A percentile compares a stretch with the other conserved stretches of the same genome.
These are phyloP conservation scores for Hymenoscyphus fraxineus DNA, from an alignment of 2,329 filamentous ascomycete genomes.

Conservation along the genomic window DNA sequence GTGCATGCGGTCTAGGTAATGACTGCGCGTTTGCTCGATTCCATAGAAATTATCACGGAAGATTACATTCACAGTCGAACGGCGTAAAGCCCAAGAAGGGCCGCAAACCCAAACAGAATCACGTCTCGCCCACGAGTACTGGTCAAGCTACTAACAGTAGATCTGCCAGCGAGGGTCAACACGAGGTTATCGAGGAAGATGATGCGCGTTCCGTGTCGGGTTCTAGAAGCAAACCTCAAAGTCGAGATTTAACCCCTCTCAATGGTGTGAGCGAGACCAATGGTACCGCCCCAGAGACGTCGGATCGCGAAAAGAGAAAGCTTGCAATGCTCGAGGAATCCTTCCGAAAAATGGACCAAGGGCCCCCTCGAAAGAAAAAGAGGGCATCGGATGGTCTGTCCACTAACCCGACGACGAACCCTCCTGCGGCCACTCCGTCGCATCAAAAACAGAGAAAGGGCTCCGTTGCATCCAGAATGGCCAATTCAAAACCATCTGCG, in stretches of 20 bases:
- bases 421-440: conserved; percentile 22
- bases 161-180: conserved; percentile 58
- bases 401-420: conserved; percentile 16
- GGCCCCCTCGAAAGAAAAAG: conserved; percentile 57
- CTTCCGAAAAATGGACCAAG: conserved; percentile 59
- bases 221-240: conserved; percentile 61
- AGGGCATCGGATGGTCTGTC: conserved; percentile 52
- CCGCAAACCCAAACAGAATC: conserved; percentile 48
- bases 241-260: conserved; percentile 59
- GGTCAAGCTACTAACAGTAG: conserved; percentile 60
- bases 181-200: conserved; percentile 52
- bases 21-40: conserved; percentile 64
- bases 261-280: conserved; percentile 51
- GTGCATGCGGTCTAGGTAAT: conserved; percentile 64
- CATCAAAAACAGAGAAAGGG: conserved; percentile 32
- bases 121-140: conserved; percentile 60
- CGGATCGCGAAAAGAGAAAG: conserved; percentile 64
- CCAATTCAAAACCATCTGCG: conserved; percentile 26
- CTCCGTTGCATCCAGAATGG: conserved; percentile 28
- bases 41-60: conserved; percentile 53
- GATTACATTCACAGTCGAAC: conserved; percentile 44
- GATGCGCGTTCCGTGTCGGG: conserved; percentile 48
- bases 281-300: conserved; percentile 52
- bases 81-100: conserved; percentile 35
- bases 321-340: conserved; percentile 62